Percentiles rank a stretch among this genome's conserved stretches.
Evolutionary conservation across 257 asterid genomes (phyloP).

Genomic region (Scutellaria galericulata): DNA sequence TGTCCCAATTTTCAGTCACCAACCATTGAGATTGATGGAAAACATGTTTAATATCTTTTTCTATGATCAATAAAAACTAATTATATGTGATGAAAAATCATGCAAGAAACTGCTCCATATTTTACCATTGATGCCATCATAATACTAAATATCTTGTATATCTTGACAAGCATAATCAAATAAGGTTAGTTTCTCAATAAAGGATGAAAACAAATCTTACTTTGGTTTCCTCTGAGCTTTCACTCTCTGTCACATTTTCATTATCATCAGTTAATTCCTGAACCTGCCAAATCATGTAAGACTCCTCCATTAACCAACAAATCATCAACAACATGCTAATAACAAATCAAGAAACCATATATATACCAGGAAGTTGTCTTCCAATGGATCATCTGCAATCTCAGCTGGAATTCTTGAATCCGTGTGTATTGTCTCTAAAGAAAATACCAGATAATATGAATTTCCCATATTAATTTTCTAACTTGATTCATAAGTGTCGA

Average conservation of each 20-base stretch:
- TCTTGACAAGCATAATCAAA: neutral
- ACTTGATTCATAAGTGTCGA: neutral
- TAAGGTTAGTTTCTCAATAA: neutral
- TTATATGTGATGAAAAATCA: too few species aligned
- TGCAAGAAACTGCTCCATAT: too few species aligned
- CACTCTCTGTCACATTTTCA: slow-evolving; percentile 46
- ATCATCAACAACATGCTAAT: neutral
- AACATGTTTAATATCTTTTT: too few species aligned
- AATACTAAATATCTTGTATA: too few species aligned
- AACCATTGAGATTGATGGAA: too few species aligned
- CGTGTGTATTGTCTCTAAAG: slow-evolving; percentile 47
- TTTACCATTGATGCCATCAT: too few species aligned
- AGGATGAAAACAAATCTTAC: slow-evolving; percentile 41
- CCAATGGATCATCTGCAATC: slow-evolving; percentile 53
- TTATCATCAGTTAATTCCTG: slow-evolving; percentile 59
- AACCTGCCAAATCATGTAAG: slow-evolving; percentile 54
- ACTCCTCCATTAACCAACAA: neutral
- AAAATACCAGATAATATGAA: slow-evolving; percentile 5
- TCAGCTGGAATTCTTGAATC: slow-evolving; percentile 43
- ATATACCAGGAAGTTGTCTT: slow-evolving; percentile 65
- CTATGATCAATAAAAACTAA: too few species aligned
- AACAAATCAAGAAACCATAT: slow-evolving; percentile 1
- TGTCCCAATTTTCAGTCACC: too few species aligned
- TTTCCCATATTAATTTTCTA: neutral
- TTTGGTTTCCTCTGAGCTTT: slow-evolving; percentile 52